Evolutionary conservation across 352 stramenopile genomes (phyloP).

Genomic region (Phytophthora syringae): DNA sequence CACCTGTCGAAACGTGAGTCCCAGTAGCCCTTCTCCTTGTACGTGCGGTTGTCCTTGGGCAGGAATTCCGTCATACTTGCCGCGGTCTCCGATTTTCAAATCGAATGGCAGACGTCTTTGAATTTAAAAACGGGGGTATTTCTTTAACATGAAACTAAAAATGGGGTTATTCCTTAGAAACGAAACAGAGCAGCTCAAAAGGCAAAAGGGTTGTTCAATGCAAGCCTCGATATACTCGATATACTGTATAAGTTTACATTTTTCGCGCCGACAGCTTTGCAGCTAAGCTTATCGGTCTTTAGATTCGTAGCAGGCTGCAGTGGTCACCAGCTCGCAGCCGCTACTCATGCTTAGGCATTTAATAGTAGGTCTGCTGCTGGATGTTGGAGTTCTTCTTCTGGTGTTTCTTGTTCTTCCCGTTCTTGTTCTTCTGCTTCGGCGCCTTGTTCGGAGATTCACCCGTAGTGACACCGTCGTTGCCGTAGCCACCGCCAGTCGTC

Average conservation of each 20-base stretch:
- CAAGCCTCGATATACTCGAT: no score
- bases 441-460: background rate
- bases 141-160: no score
- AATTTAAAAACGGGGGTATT: no score
- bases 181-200: no score
- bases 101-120: constrained; percentile 7
- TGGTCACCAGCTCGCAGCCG: constrained; percentile 3
- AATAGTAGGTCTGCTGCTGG: constrained; percentile 17
- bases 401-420: background rate
- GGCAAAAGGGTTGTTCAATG: no score
- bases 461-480: background rate
- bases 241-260: no score
- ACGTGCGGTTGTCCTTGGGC: constrained; percentile 60
- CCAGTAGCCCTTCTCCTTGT: constrained; percentile 80
- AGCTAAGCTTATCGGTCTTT: no score
- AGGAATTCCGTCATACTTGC: constrained; percentile 44
- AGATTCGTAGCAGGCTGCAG: no score
- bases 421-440: constrained; percentile 9
- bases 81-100: constrained; percentile 1
- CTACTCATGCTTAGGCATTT: background rate
- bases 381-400: constrained; percentile 15
- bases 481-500: background rate
- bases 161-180: no score
- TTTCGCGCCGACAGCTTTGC: background rate
- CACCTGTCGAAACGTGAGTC: constrained; percentile 67